These are phyloP conservation scores for Nicotiana paniculata DNA, from an alignment of 257 asterid species.

Conservation along the genomic window DNA sequence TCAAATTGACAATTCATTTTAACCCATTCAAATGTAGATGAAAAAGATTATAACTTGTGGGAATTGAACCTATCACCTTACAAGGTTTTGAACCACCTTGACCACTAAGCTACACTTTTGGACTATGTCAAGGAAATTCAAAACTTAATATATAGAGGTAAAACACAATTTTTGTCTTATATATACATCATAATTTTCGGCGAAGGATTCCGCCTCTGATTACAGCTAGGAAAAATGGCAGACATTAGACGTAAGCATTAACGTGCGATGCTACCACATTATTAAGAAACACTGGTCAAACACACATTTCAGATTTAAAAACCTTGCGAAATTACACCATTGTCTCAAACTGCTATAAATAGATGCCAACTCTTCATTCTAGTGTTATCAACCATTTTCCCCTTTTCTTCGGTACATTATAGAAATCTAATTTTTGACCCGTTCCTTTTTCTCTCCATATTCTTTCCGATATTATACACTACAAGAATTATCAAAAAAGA, in stretches of 20 bases:
- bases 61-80: no score
- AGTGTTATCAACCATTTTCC: conserved; percentile 7
- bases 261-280: conserved; percentile 55
- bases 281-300: conserved; percentile 42
- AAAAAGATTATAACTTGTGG: no score
- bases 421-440: background rate
- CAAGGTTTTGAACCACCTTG: no score
- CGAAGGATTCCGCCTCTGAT: no score
- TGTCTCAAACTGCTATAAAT: conserved; percentile 41
- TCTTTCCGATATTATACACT: background rate
- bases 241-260: conserved; percentile 53
- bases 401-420: background rate
- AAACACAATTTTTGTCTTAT: no score
- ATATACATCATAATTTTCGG: no score
- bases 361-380: conserved; percentile 23
- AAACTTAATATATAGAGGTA: no score
- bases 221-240: conserved; percentile 13
- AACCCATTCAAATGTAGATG: background rate
- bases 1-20: no score
- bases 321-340: conserved; percentile 12
- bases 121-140: no score
- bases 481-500: background rate
- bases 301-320: background rate
- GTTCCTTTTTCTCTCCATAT: background rate
- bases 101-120: no score